These are phyloP conservation scores for Suhomyces prunicola DNA, from an alignment of 805 yeast species.

Conservation along the genomic window DNA sequence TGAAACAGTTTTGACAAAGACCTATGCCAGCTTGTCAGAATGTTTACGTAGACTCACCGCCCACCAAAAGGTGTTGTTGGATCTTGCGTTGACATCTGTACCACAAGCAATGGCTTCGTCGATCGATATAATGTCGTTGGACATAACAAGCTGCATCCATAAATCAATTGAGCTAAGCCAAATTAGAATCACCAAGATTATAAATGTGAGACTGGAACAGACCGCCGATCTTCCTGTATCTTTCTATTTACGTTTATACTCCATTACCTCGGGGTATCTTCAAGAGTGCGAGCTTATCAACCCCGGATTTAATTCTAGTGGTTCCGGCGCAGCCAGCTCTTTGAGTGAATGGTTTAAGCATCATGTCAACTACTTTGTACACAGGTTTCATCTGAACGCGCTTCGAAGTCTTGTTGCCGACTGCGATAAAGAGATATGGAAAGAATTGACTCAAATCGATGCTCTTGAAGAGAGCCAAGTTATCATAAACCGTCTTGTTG, in stretches of 20 bases:
- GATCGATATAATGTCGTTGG: constrained; percentile 55
- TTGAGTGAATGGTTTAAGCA: constrained; percentile 64
- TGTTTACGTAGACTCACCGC: constrained; percentile 68
- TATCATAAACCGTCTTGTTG: constrained; percentile 21
- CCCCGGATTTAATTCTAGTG: constrained; percentile 58
- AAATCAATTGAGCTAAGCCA: constrained; percentile 71
- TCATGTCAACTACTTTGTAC: constrained; percentile 60
- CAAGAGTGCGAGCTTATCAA: constrained; percentile 81
- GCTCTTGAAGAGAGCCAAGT: constrained; percentile 27
- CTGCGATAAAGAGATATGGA: constrained; percentile 76
- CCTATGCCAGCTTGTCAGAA: constrained; percentile 64
- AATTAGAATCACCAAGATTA: constrained; percentile 69
- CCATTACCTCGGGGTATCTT: constrained; percentile 65
- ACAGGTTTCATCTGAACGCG: constrained; percentile 51
- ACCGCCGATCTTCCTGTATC: constrained; percentile 54
- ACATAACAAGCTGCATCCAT: constrained; percentile 61
- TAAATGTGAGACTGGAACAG: constrained; percentile 73
- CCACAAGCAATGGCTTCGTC: constrained; percentile 19
- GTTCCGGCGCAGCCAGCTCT: constrained; percentile 44
- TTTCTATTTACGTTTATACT: constrained; percentile 65
- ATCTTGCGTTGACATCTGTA: constrained; percentile 49
- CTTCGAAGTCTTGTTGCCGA: constrained; percentile 44
- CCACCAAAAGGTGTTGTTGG: constrained; percentile 78
- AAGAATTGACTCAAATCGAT: constrained; percentile 57
- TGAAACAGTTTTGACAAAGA: constrained; percentile 60